These are phyloP conservation scores for Botrytis medusae DNA, from an alignment of 2,329 filamentous ascomycete genomes.

Conservation along the genomic window DNA sequence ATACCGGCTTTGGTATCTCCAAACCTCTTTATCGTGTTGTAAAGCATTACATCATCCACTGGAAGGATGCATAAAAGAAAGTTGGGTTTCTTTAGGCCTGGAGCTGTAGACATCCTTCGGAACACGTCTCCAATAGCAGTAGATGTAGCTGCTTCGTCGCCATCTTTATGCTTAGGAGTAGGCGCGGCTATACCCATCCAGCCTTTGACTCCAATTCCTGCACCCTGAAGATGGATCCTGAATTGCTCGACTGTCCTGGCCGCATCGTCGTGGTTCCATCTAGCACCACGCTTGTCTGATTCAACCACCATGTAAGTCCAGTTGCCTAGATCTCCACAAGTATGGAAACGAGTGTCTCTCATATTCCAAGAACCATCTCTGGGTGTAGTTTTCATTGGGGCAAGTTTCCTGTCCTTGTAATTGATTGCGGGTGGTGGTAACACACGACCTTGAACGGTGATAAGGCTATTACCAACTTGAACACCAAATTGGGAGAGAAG, in stretches of 20 bases:
- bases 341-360: slow-evolving; percentile 54
- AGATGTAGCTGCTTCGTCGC: slow-evolving; percentile 5
- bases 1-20: slow-evolving; percentile 37
- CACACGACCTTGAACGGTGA: slow-evolving; percentile 73
- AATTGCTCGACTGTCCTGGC: slow-evolving; percentile 23
- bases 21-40: slow-evolving; percentile 38
- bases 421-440: slow-evolving; percentile 58
- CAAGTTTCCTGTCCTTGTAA: slow-evolving; percentile 49
- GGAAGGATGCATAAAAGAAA: slow-evolving; percentile 38
- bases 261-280: not conserved
- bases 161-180: not conserved
- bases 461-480: slow-evolving; percentile 53
- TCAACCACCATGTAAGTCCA: slow-evolving; percentile 46
- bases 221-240: slow-evolving; percentile 26
- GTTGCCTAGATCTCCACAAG: slow-evolving; percentile 47
- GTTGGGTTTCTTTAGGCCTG: slow-evolving; percentile 22
- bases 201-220: slow-evolving; percentile 33
- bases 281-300: slow-evolving; percentile 17
- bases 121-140: slow-evolving; percentile 8
- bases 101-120: not conserved
- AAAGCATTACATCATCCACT: slow-evolving; percentile 35
- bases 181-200: slow-evolving; percentile 22
- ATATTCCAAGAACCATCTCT: slow-evolving; percentile 72
- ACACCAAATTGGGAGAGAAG: slow-evolving; percentile 59
- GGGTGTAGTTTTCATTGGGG: slow-evolving; percentile 15